Evolutionary conservation across 306 rosid genomes (phyloP).

Genomic region (Neltuma alba): DNA sequence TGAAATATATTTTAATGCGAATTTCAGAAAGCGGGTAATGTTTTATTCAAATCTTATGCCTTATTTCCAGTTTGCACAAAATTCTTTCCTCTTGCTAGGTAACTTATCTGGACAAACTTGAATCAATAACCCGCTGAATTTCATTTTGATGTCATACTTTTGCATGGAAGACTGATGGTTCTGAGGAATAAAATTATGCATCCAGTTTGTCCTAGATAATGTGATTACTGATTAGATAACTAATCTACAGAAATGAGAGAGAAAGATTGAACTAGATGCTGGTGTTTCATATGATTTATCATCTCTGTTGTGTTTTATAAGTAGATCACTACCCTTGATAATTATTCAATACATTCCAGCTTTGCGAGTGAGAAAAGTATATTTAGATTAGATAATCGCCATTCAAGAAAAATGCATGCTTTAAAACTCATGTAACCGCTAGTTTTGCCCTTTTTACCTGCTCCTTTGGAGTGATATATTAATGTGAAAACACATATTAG

Average conservation of each 20-base stretch:
- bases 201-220: slow-evolving; percentile 2
- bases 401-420: background rate
- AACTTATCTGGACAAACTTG: slow-evolving; percentile 18
- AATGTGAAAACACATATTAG: background rate
- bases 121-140: background rate
- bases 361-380: background rate
- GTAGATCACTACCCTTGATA: slow-evolving; percentile 6
- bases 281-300: background rate
- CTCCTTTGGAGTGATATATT: background rate
- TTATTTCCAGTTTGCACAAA: background rate
- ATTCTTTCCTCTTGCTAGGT: background rate
- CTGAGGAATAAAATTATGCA: background rate
- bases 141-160: background rate
- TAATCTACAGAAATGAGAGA: background rate
- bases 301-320: background rate
- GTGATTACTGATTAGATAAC: background rate
- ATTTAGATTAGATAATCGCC: background rate
- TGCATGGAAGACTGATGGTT: background rate
- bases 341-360: slow-evolving; percentile 1
- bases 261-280: slow-evolving; percentile 13
- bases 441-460: background rate
- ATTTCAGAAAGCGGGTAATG: slow-evolving; percentile 5
- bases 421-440: background rate
- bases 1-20: background rate
- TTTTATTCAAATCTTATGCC: background rate